phyloP scores from a whole-genome alignment of 1,284 basidiomycete genomes.

The Tilletia walkeri region DNA sequence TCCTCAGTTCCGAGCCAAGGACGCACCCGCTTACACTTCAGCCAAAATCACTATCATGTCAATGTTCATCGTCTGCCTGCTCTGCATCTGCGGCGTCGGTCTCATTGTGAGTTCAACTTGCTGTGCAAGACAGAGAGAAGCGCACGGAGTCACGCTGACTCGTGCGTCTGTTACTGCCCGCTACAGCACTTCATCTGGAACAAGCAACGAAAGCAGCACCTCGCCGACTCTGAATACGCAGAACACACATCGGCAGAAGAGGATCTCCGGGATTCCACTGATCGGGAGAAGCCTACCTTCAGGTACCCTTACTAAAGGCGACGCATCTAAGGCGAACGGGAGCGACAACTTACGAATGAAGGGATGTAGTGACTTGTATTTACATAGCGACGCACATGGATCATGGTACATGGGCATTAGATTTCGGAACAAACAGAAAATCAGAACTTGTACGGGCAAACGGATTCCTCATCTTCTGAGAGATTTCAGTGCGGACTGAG shows the following conservation, averaged over 20 bases:
- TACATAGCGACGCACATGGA: too few relatives aligned
- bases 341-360: too few relatives aligned
- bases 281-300: constrained; percentile 49
- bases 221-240: constrained; percentile 1
- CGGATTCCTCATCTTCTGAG: too few relatives aligned
- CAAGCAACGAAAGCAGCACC: constrained; percentile 27
- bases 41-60: constrained; percentile 49
- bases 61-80: constrained; percentile 41
- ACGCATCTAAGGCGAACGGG: too few relatives aligned
- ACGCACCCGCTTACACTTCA: constrained; percentile 40
- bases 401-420: too few relatives aligned
- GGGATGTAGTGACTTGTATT: too few relatives aligned
- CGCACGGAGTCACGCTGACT: not conserved
- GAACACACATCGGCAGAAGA: constrained; percentile 19
- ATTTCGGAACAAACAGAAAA: too few relatives aligned
- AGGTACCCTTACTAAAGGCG: constrained; percentile 47
- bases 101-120: constrained; percentile 9
- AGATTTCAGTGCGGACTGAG: not conserved
- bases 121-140: not conserved
- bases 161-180: too few relatives aligned
- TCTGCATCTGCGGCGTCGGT: constrained; percentile 31
- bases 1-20: constrained; percentile 28
- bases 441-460: too few relatives aligned
- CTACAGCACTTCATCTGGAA: constrained; percentile 43
- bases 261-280: constrained; percentile 52